A percentile compares a stretch with the other conserved stretches of the same genome.
phyloP scores from a whole-genome alignment of 768 basidiomycete genomes.

The Hypholoma sublateritium region DNA sequence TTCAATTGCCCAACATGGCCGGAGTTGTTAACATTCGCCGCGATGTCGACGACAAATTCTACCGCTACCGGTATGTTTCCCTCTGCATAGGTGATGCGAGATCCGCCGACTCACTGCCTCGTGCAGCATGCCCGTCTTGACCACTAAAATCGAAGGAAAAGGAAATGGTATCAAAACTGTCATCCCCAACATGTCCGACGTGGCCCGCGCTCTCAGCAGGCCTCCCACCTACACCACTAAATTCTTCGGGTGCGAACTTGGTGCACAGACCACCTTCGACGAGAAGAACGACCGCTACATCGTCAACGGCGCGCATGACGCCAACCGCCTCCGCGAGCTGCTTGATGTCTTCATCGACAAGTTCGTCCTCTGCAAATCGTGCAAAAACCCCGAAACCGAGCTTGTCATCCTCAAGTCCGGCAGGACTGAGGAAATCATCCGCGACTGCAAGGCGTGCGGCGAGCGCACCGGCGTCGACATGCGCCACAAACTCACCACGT shows the following conservation, averaged over 20 bases:
- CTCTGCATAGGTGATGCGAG: not conserved
- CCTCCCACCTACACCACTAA: constrained; percentile 97
- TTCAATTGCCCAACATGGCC: constrained; percentile 73
- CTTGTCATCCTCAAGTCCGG: constrained; percentile 86
- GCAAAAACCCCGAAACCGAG: constrained; percentile 99
- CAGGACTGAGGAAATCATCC: constrained; percentile 78
- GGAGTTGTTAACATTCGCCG: constrained; percentile 91
- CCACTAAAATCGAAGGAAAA: constrained; percentile 97
- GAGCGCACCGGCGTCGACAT: constrained; percentile 90
- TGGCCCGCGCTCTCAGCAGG: constrained; percentile 91
- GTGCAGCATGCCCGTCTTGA: constrained; percentile 87
- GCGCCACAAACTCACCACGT: constrained; percentile 95
- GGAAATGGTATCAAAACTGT: constrained; percentile 99
- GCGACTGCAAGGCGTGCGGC: constrained; percentile 99
- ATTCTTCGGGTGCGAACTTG: constrained; percentile 98
- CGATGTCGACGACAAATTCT: constrained; percentile 96
- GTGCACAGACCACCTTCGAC: constrained; percentile 95
- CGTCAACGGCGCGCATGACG: constrained; percentile 96
- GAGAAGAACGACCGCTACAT: constrained; percentile 98
- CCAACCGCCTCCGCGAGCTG: constrained; percentile 88
- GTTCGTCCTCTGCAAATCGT: constrained; percentile 94
- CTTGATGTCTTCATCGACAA: constrained; percentile 98
- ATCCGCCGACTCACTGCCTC: constrained; percentile 7
- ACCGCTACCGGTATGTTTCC: constrained; percentile 77
- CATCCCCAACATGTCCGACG: constrained; percentile 97